Base-by-base conservation (phyloP, 1,284 basidiomycete species). In the Mycena citricolor region DNA sequence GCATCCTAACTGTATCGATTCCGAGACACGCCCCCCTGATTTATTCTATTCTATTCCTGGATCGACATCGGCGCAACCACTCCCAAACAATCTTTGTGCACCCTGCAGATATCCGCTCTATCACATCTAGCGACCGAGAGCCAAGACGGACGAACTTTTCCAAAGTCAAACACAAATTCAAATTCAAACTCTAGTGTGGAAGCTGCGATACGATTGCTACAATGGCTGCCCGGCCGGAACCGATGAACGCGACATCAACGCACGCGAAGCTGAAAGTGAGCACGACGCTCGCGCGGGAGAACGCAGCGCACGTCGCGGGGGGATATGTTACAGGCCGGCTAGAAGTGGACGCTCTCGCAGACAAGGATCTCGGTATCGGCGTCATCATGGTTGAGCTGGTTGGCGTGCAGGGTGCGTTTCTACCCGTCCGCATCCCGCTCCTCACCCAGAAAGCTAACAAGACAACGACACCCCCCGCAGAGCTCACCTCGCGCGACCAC, bases 261-360 rank as follows among this genome's bases (percentile, higher is more conserved):
- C 86, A 90, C 61, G 69, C 84, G 20, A 90, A 88, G 62, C 77
- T 88, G 58, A 84, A 76, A 59, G 76, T 86, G 12, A 71, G 79
- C 8, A 60, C 85, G 14, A 71, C 68, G 14, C 67, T 86, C 10
- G 71, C 76, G 2, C 39, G 38, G 7, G n/a, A n/a, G n/a, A 75
- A 83, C 53, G 60, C 73, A 1, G 65, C 74, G 22, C 84, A 76
- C 56, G 72, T 86, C 35, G 79, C 86, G 1, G 86, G 86, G 1
- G 66, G 68, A 24, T 65, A 73, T 52, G 70, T 88, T 19, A 70
- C 78, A 5, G 87, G 86, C 10, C 87, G 83, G 68, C 74, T 90
- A 72, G 77, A 86, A 59, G 68, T 89, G 57, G 86, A 89, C 59
- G 84, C 80, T 61, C 76, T 76, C 54, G 77, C 85, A 3, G 86